Evolutionary conservation across 169 alveolate species (phyloP), one percentile per base, ranked within the genome.

Genomic region (Plasmodium cynomolgi): DNA sequence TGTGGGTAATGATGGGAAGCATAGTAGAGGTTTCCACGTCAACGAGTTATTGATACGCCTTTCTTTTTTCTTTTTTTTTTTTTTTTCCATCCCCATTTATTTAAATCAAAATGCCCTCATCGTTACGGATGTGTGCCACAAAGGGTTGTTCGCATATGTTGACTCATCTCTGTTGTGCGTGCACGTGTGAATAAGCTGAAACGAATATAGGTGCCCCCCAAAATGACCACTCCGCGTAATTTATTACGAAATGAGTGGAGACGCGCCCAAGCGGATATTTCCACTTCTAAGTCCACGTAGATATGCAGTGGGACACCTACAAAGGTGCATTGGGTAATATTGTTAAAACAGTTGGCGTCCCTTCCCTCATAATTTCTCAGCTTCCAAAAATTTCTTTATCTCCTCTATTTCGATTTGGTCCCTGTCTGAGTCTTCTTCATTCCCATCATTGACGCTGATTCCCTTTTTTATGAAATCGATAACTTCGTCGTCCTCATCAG

Each of bases 401-500:
- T 37, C 50, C 50, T 20, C 75, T 62, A 90, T 41, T 23, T 90
- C 94, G 13, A 37, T 20, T 20, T 62, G 7, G 7, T 71, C 50
- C 15, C 26, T 56, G 56, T 41, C 34, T 23, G n/a, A 3, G 50
- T 47, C 71, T 58, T 37, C 82, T 39, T 47, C 62, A 26, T 56
- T 39, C 72, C 26, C 41, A 68, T 0, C 83, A 39, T 5, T 33
- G 17, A 17, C 39, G 33, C 72, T 23, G 15, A 17, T 47, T 34
- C 81, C 83, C 6, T n/a, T 90, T 90, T 90, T 81, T 58, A 90
- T 80, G 72, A 90, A 90, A 62, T 90, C 84, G 23, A 54, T 50
- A 58, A 90, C 72, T 90, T 90, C 94, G 50, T 58, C 75, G 2
- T 90, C 94, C 47, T 90, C 94, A 50, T 90, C 94, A 3, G 94